Conservation (phyloP, 2,329 filamentous ascomycete species). For the Aspergillus pseudonomiae region DNA sequence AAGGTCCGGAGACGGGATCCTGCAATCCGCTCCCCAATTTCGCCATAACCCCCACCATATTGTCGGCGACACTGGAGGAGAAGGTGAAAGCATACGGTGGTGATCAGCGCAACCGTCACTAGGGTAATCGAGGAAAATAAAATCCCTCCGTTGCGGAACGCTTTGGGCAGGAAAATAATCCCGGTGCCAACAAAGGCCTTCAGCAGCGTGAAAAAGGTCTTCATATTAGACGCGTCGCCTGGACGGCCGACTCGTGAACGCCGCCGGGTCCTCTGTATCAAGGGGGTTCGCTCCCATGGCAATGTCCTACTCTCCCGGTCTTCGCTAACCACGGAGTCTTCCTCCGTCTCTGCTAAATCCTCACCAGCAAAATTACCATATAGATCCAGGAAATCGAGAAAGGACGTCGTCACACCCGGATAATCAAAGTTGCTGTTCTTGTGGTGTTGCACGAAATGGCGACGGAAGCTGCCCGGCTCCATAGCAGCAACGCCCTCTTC, state of each 20-base stretch:
- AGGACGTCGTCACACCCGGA: slow-evolving; percentile 39
- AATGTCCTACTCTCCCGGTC: slow-evolving; percentile 48
- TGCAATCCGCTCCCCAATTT: slow-evolving; percentile 68
- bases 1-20: slow-evolving; percentile 65
- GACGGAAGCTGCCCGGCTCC: slow-evolving; percentile 58
- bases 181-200: slow-evolving; percentile 80
- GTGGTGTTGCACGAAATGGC: slow-evolving; percentile 52
- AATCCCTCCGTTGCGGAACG: slow-evolving; percentile 76
- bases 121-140: slow-evolving; percentile 73
- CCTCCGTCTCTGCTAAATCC: slow-evolving; percentile 62
- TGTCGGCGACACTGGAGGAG: slow-evolving; percentile 67
- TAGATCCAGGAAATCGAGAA: slow-evolving; percentile 74
- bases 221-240: slow-evolving; percentile 68
- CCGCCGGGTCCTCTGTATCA: slow-evolving; percentile 57
- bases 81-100: slow-evolving; percentile 72
- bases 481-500: slow-evolving; percentile 48
- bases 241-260: slow-evolving; percentile 53
- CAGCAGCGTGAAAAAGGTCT: slow-evolving; percentile 76
- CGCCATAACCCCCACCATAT: slow-evolving; percentile 73
- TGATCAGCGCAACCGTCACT: slow-evolving; percentile 65
- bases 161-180: slow-evolving; percentile 80
- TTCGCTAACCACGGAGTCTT: slow-evolving; percentile 46
- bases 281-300: slow-evolving; percentile 58
- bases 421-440: slow-evolving; percentile 28
- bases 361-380: slow-evolving; percentile 79